A percentile compares a stretch with the other conserved stretches of the same genome.
These are phyloP conservation scores for Ceratobasidium theobromae DNA, from an alignment of 1,284 basidiomycete species.

Conservation along the genomic window DNA sequence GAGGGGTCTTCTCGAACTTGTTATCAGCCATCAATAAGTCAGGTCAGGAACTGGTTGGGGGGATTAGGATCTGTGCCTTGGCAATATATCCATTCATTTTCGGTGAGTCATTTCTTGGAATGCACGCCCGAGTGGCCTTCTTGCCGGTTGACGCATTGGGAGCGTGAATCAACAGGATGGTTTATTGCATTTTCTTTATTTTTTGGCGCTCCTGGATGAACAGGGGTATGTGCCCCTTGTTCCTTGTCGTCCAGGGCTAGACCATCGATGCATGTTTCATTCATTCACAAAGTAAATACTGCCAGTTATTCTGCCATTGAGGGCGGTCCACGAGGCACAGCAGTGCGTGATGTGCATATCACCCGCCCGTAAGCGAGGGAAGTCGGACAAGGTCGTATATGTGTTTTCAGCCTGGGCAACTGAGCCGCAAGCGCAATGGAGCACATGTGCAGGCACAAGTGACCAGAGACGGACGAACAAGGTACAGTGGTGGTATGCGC, in stretches of 20 bases:
- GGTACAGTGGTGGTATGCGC: not conserved
- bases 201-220: too few relatives aligned
- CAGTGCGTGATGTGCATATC: too few relatives aligned
- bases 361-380: not conserved
- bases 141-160: too few relatives aligned
- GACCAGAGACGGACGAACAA: not conserved
- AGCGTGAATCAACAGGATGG: too few relatives aligned
- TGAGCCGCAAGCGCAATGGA: constrained; percentile 1
- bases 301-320: too few relatives aligned
- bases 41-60: not conserved
- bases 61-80: not conserved
- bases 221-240: too few relatives aligned
- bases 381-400: not conserved
- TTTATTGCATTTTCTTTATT: too few relatives aligned
- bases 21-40: not conserved
- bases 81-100: not conserved
- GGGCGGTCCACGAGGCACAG: too few relatives aligned
- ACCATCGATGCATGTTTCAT: too few relatives aligned
- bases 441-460: constrained; percentile 9
- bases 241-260: too few relatives aligned
- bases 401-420: not conserved
- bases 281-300: too few relatives aligned
- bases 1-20: constrained; percentile 28
- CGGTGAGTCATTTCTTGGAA: not conserved
- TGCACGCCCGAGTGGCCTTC: too few relatives aligned